A percentile compares a stretch with the other conserved stretches of the same genome.
phyloP scores from a whole-genome alignment of 2,329 filamentous ascomycete genomes.

The Plenodomus tracheiphilus region DNA sequence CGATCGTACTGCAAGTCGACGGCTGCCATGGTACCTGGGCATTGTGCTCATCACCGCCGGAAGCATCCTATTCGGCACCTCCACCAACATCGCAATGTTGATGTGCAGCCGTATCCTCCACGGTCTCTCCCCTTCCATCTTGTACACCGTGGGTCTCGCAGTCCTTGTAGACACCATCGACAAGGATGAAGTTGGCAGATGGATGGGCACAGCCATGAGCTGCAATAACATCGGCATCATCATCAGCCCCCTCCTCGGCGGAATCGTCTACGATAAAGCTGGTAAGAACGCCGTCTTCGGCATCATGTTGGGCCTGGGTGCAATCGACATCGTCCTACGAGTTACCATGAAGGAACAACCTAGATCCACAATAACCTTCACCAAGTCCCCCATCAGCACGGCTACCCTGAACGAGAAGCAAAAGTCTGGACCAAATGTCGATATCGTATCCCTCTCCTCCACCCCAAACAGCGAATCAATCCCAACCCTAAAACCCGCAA shows the following conservation, averaged over 20 bases:
- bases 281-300: conserved; percentile 17
- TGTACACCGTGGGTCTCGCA: conserved; percentile 18
- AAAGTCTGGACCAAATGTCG: not conserved
- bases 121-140: conserved; percentile 15
- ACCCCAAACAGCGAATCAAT: not conserved
- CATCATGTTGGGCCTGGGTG: conserved; percentile 15
- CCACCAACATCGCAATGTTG: conserved; percentile 13
- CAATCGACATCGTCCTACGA: conserved; percentile 13
- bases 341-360: conserved; percentile 19
- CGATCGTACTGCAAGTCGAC: conserved; percentile 11
- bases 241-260: conserved; percentile 16
- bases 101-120: conserved; percentile 15
- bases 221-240: conserved; percentile 18
- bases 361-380: not conserved
- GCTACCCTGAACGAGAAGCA: not conserved
- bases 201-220: conserved; percentile 19
- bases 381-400: not conserved
- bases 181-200: conserved; percentile 15
- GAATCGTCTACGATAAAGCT: conserved; percentile 15
- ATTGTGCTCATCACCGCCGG: conserved; percentile 14
- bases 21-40: conserved; percentile 13
- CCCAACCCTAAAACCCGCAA: not conserved
- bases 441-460: not conserved
- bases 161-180: conserved; percentile 15
- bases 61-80: conserved; percentile 15